Base-by-base conservation (phyloP, 768 basidiomycete species). In the Leucocoprinus sp. region DNA sequence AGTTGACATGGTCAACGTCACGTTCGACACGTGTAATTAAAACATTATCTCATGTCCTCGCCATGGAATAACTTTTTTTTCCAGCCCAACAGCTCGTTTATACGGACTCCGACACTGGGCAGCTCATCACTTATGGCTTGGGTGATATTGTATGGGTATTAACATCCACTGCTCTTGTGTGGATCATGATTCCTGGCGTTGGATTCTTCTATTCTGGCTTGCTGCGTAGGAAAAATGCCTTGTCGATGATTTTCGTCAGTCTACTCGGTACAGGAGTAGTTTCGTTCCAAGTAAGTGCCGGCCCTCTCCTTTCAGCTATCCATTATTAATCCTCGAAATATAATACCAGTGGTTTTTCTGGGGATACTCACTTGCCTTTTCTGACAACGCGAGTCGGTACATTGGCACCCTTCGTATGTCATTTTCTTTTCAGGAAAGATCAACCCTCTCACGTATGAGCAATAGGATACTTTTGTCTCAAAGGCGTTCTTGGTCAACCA, bases 311-410 rank as follows among this genome's bases (percentile, higher is more conserved):
- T 4, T 14, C 28, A 5, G 37, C 35, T 23, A 17, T 6, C 5
- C 23, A 35, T n/a, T 31, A 54, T 54, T 15, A 57, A 3, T 18
- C 29, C 6, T 24, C 50, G 12, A n/a, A n/a, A n/a, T n/a, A n/a
- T n/a, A n/a, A n/a, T n/a, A n/a, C n/a, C 51, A 92, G 84, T 93
- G 91, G 91, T 93, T 91, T 71, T 93, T 95, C 73, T 96, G 93
- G 93, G 93, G 93, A 2, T 97, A 75, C 67, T 93, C 91, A 1
- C 70, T 98, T 18, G 78, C 93, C 0, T 98, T 98, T 68, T 85
- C 83, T 50, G 86, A 90, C 11, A 78, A 73, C 0, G 89, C 72
- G 4, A 69, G 65, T 50, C 51, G 55, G n/a, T 98, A 73, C 62
- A 95, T 99, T 50, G 95, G 95, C 8, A 68, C 95, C 54, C 74